These are phyloP conservation scores for Coemansia sp. DNA, from an alignment of 192 early-diverging fungal genomes.

Conservation along the genomic window DNA sequence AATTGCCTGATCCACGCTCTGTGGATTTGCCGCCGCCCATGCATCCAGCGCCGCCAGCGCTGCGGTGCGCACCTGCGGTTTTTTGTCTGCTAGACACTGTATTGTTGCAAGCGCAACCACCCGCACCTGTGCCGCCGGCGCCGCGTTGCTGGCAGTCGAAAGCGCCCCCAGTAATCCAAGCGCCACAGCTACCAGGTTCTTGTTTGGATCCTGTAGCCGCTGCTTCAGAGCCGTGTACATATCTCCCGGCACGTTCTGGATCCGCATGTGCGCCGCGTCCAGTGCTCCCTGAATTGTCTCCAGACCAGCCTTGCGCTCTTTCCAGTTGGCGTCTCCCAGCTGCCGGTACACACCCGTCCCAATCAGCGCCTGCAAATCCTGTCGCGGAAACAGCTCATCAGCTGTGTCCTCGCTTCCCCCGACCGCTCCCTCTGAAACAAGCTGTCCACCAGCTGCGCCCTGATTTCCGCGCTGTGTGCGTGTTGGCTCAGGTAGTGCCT, in stretches of 20 bases:
- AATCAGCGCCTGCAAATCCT: slow-evolving; percentile 73
- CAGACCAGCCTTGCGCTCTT: slow-evolving; percentile 85
- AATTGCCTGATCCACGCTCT: slow-evolving; percentile 66
- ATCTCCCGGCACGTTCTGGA: slow-evolving; percentile 74
- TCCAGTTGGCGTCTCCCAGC: slow-evolving; percentile 82
- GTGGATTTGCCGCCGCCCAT: slow-evolving; percentile 62
- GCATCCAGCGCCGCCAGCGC: slow-evolving; percentile 73
- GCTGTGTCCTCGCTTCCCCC: slow-evolving; percentile 56
- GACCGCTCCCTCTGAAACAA: neutral
- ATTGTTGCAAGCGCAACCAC: slow-evolving; percentile 69
- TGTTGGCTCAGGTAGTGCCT: slow-evolving; percentile 50
- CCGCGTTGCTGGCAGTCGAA: slow-evolving; percentile 81
- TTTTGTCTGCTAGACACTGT: slow-evolving; percentile 82
- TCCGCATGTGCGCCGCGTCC: slow-evolving; percentile 73
- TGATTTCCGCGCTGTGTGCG: slow-evolving; percentile 28
- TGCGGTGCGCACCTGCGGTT: slow-evolving; percentile 77
- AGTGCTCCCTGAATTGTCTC: slow-evolving; percentile 78
- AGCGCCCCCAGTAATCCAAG: slow-evolving; percentile 78
- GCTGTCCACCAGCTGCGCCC: slow-evolving; percentile 7
- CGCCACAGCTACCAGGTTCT: slow-evolving; percentile 77
- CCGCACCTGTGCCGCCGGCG: slow-evolving; percentile 70
- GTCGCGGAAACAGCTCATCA: slow-evolving; percentile 85
- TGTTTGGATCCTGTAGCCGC: slow-evolving; percentile 87
- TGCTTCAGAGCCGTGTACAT: slow-evolving; percentile 77
- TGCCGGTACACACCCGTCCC: slow-evolving; percentile 58